These are phyloP conservation scores for Verticillium nubilum DNA, from an alignment of 2,329 filamentous ascomycete species.

Conservation along the genomic window DNA sequence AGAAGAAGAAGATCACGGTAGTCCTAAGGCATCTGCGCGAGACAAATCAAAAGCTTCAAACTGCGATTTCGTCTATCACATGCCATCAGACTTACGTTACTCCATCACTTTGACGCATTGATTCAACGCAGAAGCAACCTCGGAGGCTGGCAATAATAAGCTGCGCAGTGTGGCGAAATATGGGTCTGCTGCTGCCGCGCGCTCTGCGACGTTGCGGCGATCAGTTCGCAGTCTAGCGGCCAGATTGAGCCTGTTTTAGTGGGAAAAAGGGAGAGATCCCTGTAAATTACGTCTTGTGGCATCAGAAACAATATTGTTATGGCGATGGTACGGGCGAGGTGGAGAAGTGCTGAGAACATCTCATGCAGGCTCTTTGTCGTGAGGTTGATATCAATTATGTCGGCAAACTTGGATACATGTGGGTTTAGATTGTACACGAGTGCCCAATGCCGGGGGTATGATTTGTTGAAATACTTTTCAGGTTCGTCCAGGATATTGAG, in stretches of 20 bases:
- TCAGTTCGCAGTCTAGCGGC: not conserved
- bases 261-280: too few species aligned
- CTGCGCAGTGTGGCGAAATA: not conserved
- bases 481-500: too few species aligned
- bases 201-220: not conserved
- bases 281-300: not conserved
- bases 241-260: not conserved
- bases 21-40: not conserved
- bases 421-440: too few species aligned
- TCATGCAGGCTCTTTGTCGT: too few species aligned
- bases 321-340: not conserved
- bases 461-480: too few species aligned
- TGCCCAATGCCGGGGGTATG: too few species aligned
- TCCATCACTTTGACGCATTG: too few species aligned
- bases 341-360: not conserved
- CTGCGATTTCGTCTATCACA: not conserved
- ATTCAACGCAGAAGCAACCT: too few species aligned
- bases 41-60: not conserved
- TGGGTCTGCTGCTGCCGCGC: not conserved
- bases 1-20: not conserved
- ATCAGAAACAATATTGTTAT: not conserved
- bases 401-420: too few species aligned
- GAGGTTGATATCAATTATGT: too few species aligned
- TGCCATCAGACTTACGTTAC: not conserved
- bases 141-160: not conserved